phyloP scores from a whole-genome alignment of 2,329 filamentous ascomycete genomes.

The Xylaria sp. region DNA sequence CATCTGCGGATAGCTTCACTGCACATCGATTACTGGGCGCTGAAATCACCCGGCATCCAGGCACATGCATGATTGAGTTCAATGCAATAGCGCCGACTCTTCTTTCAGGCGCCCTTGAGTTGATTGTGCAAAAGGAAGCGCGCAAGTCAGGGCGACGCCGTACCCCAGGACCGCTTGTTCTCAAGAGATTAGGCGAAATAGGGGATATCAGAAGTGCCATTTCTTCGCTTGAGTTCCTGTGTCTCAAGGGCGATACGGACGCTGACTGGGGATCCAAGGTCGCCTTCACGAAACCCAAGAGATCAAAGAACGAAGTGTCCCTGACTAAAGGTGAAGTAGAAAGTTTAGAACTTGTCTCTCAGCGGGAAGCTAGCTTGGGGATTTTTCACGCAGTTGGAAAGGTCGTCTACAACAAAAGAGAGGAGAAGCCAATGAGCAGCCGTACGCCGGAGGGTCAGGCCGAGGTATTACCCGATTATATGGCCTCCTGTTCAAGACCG shows the following conservation, averaged over 20 bases:
- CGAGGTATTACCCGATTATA: slow-evolving; percentile 62
- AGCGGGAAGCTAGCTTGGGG: slow-evolving; percentile 85
- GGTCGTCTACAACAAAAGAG: slow-evolving; percentile 93
- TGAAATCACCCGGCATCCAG: slow-evolving; percentile 80
- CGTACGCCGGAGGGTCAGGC: slow-evolving; percentile 42
- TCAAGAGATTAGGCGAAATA: slow-evolving; percentile 79
- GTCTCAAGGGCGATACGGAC: slow-evolving; percentile 75
- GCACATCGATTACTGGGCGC: slow-evolving; percentile 87
- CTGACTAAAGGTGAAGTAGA: slow-evolving; percentile 79
- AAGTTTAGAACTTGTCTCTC: slow-evolving; percentile 78
- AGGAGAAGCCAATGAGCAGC: slow-evolving; percentile 51
- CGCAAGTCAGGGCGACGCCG: slow-evolving; percentile 73
- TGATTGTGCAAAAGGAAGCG: slow-evolving; percentile 84
- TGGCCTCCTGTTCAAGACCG: slow-evolving; percentile 60
- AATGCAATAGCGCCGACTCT: slow-evolving; percentile 88
- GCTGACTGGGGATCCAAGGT: slow-evolving; percentile 77
- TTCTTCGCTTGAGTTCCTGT: slow-evolving; percentile 89
- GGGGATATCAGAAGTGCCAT: slow-evolving; percentile 94
- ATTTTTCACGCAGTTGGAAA: slow-evolving; percentile 97
- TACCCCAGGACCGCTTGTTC: slow-evolving; percentile 76
- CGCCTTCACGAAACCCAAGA: slow-evolving; percentile 70
- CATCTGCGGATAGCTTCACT: slow-evolving; percentile 88
- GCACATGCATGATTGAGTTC: slow-evolving; percentile 82
- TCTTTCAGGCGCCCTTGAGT: slow-evolving; percentile 79
- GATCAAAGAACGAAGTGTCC: slow-evolving; percentile 55